A percentile compares a stretch with the other conserved stretches of the same genome.
Evolutionary conservation across 768 basidiomycete genomes (phyloP).

Genomic region (Serendipita sp.): DNA sequence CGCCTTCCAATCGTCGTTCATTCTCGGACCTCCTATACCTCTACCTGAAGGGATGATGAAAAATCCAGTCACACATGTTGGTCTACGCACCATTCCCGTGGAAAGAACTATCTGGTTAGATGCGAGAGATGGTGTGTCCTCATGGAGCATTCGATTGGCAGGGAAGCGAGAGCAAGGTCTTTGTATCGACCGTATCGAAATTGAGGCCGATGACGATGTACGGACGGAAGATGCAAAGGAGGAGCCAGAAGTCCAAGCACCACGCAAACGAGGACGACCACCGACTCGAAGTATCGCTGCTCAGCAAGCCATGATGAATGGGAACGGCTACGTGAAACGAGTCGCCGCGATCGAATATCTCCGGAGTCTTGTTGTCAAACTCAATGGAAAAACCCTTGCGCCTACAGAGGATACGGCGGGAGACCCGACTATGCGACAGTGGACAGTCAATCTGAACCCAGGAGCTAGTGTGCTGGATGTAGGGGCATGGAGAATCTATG

Average conservation of each 20-base stretch:
- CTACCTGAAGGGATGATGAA: conserved; percentile 10
- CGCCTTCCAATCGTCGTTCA: conserved; percentile 10
- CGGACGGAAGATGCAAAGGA: conserved; percentile 40
- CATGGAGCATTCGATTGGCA: conserved; percentile 49
- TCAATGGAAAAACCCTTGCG: conserved; percentile 36
- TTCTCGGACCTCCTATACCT: conserved; percentile 8
- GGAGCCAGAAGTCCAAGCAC: conserved; percentile 26
- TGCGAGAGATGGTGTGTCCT: conserved; percentile 53
- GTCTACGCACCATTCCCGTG: conserved; percentile 40
- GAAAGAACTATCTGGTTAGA: conserved; percentile 46
- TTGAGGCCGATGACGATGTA: conserved; percentile 32
- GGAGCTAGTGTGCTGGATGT: conserved; percentile 56
- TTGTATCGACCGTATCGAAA: conserved; percentile 38
- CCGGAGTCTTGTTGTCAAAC: conserved; percentile 44
- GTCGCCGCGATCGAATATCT: conserved; percentile 25
- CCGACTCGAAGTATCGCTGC: conserved; percentile 18
- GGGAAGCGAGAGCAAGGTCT: conserved; percentile 40
- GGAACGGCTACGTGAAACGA: conserved; percentile 26
- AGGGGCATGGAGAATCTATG: conserved; percentile 25
- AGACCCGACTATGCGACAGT: conserved; percentile 33
- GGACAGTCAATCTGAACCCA: conserved; percentile 43
- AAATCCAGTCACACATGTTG: conserved; percentile 25
- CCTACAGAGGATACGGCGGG: conserved; percentile 25
- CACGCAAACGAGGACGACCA: conserved; percentile 25
- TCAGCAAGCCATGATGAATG: conserved; percentile 20